Conservation (phyloP, 1,284 basidiomycete genomes). For the Hemileia vastatrix region DNA sequence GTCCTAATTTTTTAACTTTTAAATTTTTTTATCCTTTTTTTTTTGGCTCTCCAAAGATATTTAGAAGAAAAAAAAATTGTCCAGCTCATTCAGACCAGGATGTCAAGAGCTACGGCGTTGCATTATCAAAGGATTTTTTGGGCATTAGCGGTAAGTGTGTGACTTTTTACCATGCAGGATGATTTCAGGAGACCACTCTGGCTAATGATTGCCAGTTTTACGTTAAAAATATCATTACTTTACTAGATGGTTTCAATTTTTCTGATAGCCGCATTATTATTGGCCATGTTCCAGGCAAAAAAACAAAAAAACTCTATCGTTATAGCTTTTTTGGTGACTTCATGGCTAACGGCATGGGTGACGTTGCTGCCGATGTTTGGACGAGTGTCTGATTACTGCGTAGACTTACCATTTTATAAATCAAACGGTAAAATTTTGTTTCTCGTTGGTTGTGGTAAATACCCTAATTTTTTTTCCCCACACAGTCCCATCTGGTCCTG, state of each 20-base stretch:
- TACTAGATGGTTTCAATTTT: constrained; percentile 10
- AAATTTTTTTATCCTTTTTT: no score
- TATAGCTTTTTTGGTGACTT: constrained; percentile 14
- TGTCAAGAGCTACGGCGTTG: no score
- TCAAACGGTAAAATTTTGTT: constrained; percentile 6
- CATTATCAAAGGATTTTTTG: no score
- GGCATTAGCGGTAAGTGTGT: no score
- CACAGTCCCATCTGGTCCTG: constrained; percentile 10
- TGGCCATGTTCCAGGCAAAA: constrained; percentile 5
- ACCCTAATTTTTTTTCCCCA: neutral
- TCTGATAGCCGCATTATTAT: constrained; percentile 17
- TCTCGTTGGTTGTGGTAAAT: neutral
- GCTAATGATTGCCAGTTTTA: no score
- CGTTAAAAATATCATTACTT: neutral
- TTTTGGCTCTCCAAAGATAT: no score
- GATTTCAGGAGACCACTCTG: no score
- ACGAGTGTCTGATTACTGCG: constrained; percentile 1
- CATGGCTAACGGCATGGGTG: constrained; percentile 20
- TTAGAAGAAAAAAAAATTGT: no score
- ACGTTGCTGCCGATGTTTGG: constrained; percentile 15
- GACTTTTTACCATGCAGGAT: no score
- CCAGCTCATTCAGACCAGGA: no score
- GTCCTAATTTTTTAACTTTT: no score
- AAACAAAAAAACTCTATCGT: constrained; percentile 12
- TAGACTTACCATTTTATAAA: neutral